Evolutionary conservation across 805 yeast genomes (phyloP), one percentile per base, ranked within the genome.

Genomic region (Cyberlindnera euphorbiae): DNA sequence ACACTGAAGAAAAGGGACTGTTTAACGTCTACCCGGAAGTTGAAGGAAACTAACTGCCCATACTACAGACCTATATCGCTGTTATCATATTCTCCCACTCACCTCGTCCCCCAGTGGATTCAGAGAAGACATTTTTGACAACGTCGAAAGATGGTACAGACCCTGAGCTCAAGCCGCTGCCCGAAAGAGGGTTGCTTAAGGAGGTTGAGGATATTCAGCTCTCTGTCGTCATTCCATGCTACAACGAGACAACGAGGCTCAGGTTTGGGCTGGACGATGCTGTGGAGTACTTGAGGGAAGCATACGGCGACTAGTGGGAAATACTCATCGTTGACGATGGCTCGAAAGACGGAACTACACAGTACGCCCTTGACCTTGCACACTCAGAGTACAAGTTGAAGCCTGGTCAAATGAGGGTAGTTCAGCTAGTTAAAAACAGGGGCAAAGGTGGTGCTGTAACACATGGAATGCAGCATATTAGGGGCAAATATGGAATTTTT

Each of bases 371-470:
- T 26, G 56, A 67, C n/a, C 69, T 82, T 57, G 71, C 76, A 1
- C 45, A 54, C 7, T 49, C 61, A 8, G 63, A 71, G 31, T 68
- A 71, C 42, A 56, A 65, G 4, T 58, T 79, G 25, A 39, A 56
- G 25, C 79, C 85, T 1, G 82, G 77, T 33, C 71, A 71, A 36
- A 50, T 93, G 52, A 68, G 90, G 48, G 88, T 86, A 29, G 69
- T 85, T n/a, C 71, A 69, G 46, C 69, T 93, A 44, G 74, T 62
- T 17, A 59, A 74, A 44, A 93, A 93, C 58, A 71, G 98, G 50
- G 98, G 98, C 17, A 90, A 90, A 63, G 94, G 94, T 24, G 96
- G 97, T 10, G 98, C 97, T 0, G 97, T 93, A 0, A 78, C 94
- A 13, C 97, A 90, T 59, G 98, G 98, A 6, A 63, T 93, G 58